Base-by-base conservation (phyloP, 164 flowering plant species). In the Vitis rotundifolia region DNA sequence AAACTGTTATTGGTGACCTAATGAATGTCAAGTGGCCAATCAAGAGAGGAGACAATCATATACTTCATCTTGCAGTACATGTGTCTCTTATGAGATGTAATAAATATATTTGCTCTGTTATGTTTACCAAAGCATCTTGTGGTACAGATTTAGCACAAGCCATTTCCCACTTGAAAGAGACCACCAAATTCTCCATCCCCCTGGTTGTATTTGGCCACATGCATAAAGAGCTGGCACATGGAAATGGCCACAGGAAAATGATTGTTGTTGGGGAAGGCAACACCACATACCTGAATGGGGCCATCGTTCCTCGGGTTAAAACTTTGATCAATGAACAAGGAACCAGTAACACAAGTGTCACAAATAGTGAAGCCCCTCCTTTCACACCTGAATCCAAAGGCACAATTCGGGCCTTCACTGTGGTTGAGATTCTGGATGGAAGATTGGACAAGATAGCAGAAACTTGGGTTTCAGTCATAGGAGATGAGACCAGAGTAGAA, bases 121-220 rank as follows among this genome's bases (percentile, higher is more conserved):
- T 13, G 22, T 55, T 29, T 48, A 64, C 22, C 54, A 16, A 26
- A 49, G 52, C 26, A 61, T 50, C 26, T 76, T 29, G 63, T 82
- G 70, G 48, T 75, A 59, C 95, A 94, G 97, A 94, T 83, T 80
- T 94, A 63, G 91, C 84, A 28, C 79, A 82, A 70, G 97, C 94
- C 44, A 67, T 94, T 72, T 71, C 87, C 67, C 84, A 68, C 48
- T 54, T 91, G 49, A 90, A 87, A 78, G 86, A 79, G 73, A 77
- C 77, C 52, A 76, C 79, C 22, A 76, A 75, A 60, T 49, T 79
- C 31, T 54, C 59, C 4, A 79, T 88, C 59, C 93, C 93, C 13
- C 67, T 91, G 75, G 97, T 94, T 19, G 89, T 91, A 29, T 92
- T 91, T 72, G 98, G 97, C 29, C 98, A 94, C 81, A 94, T 94